Evolutionary conservation across 2,329 filamentous ascomycete genomes (phyloP).

Genomic region (Myriosclerotinia curreyana): DNA sequence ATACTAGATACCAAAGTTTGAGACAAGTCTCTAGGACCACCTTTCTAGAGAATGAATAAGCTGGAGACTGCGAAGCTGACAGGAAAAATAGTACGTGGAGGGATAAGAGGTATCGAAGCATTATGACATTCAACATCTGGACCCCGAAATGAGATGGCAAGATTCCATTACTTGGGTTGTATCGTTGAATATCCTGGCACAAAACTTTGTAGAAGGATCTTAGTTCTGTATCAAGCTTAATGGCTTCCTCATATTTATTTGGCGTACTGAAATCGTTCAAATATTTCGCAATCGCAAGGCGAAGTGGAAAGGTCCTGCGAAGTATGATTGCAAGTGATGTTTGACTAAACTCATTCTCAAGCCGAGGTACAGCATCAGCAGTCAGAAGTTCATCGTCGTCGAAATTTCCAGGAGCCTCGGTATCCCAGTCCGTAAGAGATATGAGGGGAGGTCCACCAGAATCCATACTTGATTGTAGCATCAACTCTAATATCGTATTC

Average conservation of each 20-base stretch:
- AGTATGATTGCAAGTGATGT: constrained; percentile 45
- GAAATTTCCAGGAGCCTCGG: constrained; percentile 48
- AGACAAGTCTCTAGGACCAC: constrained; percentile 48
- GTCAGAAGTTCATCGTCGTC: constrained; percentile 49
- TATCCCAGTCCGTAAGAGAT: constrained; percentile 46
- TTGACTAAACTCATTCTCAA: constrained; percentile 43
- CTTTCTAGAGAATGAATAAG: constrained; percentile 52
- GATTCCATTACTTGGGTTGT: constrained; percentile 27
- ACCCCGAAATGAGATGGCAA: constrained; percentile 43
- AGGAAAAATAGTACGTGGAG: constrained; percentile 55
- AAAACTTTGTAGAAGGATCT: constrained; percentile 1
- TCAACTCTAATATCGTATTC: constrained; percentile 52
- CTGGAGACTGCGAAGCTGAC: constrained; percentile 43
- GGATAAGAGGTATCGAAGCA: constrained; percentile 53
- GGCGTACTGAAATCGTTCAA: constrained; percentile 45
- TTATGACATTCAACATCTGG: constrained; percentile 49
- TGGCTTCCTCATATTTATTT: constrained; percentile 46
- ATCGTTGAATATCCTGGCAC: background rate
- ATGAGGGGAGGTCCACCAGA: constrained; percentile 47
- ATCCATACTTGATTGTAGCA: constrained; percentile 46
- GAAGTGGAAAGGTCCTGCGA: constrained; percentile 44
- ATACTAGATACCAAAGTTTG: constrained; percentile 46
- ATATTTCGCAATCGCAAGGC: constrained; percentile 45
- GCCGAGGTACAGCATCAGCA: constrained; percentile 39
- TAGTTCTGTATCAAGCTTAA: constrained; percentile 39